Conservation (phyloP, 306 rosid species). For the Sphenostylis stenocarpa region DNA sequence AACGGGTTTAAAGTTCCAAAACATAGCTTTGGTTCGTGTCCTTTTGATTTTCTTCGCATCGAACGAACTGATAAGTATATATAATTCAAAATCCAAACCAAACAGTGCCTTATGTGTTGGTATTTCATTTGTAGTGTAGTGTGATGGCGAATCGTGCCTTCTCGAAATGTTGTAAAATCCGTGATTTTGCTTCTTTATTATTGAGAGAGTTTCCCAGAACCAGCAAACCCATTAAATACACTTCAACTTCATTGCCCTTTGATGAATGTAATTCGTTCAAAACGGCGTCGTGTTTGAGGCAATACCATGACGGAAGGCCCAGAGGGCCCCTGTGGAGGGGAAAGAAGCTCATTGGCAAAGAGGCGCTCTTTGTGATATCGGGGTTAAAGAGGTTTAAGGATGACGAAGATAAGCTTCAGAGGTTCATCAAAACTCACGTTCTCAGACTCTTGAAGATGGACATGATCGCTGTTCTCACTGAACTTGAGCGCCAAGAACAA, state of each 20-base stretch:
- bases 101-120: background rate
- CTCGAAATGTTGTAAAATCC: constrained; percentile 37
- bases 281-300: constrained; percentile 40
- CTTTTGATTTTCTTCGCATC: background rate
- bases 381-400: constrained; percentile 85
- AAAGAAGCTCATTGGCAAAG: constrained; percentile 85
- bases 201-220: constrained; percentile 25
- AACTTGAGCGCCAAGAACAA: constrained; percentile 94
- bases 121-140: background rate
- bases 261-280: constrained; percentile 29
- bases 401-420: constrained; percentile 65
- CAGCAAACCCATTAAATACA: constrained; percentile 15
- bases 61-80: background rate
- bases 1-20: background rate
- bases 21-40: background rate
- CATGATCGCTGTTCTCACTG: constrained; percentile 74
- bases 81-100: background rate
- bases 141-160: constrained; percentile 60
- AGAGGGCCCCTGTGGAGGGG: constrained; percentile 99
- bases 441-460: constrained; percentile 82
- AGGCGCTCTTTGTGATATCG: constrained; percentile 69
- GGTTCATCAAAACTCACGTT: constrained; percentile 70
- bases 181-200: constrained; percentile 35
- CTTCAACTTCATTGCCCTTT: background rate
- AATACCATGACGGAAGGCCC: constrained; percentile 91